These are phyloP conservation scores for Xylaria sp. DNA, from an alignment of 2,329 filamentous ascomycete species.

Conservation along the genomic window DNA sequence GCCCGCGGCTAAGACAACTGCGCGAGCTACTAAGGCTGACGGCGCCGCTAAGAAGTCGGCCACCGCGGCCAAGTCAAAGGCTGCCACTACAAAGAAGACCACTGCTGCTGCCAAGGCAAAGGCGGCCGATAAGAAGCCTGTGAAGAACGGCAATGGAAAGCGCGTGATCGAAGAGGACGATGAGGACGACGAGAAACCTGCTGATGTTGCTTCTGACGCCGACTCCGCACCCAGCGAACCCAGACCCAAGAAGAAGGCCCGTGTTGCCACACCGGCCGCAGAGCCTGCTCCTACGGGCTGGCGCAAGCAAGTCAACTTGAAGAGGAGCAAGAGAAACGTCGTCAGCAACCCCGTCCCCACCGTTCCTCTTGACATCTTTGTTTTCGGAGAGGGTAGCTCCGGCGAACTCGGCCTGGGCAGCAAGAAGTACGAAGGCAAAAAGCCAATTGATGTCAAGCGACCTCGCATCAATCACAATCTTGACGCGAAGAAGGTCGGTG, in stretches of 20 bases:
- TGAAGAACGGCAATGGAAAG: slow-evolving; percentile 37
- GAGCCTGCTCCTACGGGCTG: slow-evolving; percentile 32
- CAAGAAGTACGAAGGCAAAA: slow-evolving; percentile 61
- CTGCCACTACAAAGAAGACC: slow-evolving; percentile 33
- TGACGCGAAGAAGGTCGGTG: slow-evolving; percentile 63
- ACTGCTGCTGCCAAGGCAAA: slow-evolving; percentile 22
- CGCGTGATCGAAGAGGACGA: slow-evolving; percentile 25
- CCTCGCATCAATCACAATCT: slow-evolving; percentile 74
- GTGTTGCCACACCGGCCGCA: slow-evolving; percentile 6
- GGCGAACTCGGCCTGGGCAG: slow-evolving; percentile 76
- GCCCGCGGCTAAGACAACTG: slow-evolving; percentile 7
- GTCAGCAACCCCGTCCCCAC: slow-evolving; percentile 44
- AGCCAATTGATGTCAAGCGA: slow-evolving; percentile 72
- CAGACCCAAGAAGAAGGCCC: slow-evolving; percentile 31
- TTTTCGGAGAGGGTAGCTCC: slow-evolving; percentile 68
- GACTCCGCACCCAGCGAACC: background rate
- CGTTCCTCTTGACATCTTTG: slow-evolving; percentile 55
- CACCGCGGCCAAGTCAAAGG: slow-evolving; percentile 24
- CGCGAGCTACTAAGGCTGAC: slow-evolving; percentile 17
- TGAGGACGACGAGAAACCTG: slow-evolving; percentile 29
- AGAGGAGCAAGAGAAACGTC: slow-evolving; percentile 29
- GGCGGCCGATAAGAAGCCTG: slow-evolving; percentile 27
- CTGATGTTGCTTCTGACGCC: background rate
- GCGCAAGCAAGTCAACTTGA: slow-evolving; percentile 32
- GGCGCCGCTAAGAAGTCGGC: slow-evolving; percentile 16